Base-by-base conservation (phyloP, 2,329 filamentous ascomycete genomes). In the Botrytis byssoidea region DNA sequence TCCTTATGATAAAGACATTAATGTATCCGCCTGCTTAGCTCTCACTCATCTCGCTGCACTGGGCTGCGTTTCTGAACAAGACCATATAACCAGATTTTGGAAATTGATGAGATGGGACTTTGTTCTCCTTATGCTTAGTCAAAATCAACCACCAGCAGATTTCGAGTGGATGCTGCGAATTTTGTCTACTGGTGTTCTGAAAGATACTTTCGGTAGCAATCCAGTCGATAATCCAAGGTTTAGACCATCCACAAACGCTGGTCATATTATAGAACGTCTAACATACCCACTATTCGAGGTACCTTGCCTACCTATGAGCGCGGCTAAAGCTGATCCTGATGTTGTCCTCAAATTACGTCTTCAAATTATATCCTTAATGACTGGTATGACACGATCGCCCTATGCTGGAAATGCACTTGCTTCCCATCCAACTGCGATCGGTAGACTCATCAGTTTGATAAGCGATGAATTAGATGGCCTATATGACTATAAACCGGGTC, bases 371-470 rank as follows among this genome's bases (percentile, higher is more conserved):
- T 84, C 85, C 64, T 86, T 89, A 2, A 82, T 91, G 22, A 84
- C 86, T n/a, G 84, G 87, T 2, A 91, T 94, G 80, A 87, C 89
- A 1, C 83, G 85, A 9, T 88, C 88, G n/a, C 83, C 86, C 0
- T 89, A 92, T 78, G 91, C 91, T 14, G 87, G 88, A 1, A 81
- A 85, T 37, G 88, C 92, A 64, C 86, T 98, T 14, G 92, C 91
- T 0, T 83, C 84, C 8, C 92, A 96, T 81, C 87, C 88, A 4
- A 88, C 87, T 59, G 90, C 90, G 20, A 88, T 97, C 25, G 93
- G 93, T 1, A 89, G 93, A 4, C 84, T 97, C 0, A 90, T 97
- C 40, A 88, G 90, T 40, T 89, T 92, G 63, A 89, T 95, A 70
- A 91, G 96, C 74, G 92, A 94, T 76, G 89, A 92, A 76, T 83